Evolutionary conservation across 768 basidiomycete species (phyloP).

Genomic region (Cubamyces sp.): DNA sequence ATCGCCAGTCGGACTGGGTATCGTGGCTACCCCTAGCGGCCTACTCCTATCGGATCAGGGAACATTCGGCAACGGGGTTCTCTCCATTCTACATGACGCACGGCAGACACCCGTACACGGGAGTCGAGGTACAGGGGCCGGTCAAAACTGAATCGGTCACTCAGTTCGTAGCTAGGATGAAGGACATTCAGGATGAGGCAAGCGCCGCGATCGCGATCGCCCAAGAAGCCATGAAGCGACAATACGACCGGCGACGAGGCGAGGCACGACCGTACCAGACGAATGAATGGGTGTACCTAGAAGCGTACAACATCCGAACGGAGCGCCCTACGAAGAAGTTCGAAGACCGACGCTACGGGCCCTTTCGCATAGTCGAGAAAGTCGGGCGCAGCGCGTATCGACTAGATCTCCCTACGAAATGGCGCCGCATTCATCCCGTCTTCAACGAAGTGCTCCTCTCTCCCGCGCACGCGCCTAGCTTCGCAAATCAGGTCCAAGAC

Average conservation of each 20-base stretch:
- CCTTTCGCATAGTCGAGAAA: slow-evolving; percentile 32
- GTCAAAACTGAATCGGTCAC: slow-evolving; percentile 7
- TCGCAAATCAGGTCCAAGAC: too few species aligned
- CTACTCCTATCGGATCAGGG: slow-evolving; percentile 41
- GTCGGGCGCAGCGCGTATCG: slow-evolving; percentile 29
- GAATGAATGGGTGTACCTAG: slow-evolving; percentile 34
- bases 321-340: slow-evolving; percentile 35
- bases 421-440: slow-evolving; percentile 35
- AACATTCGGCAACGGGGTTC: slow-evolving; percentile 32
- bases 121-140: background rate
- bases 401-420: slow-evolving; percentile 28
- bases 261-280: slow-evolving; percentile 10
- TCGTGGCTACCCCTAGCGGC: slow-evolving; percentile 38
- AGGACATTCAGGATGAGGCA: slow-evolving; percentile 7
- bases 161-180: background rate
- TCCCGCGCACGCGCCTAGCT: too few species aligned
- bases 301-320: slow-evolving; percentile 29
- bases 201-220: slow-evolving; percentile 24
- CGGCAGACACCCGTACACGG: slow-evolving; percentile 29
- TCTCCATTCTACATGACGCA: slow-evolving; percentile 40
- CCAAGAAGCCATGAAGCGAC: slow-evolving; percentile 32
- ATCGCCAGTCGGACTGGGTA: slow-evolving; percentile 41
- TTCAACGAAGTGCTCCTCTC: slow-evolving; percentile 26
- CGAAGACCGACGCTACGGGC: slow-evolving; percentile 26
- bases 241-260: slow-evolving; percentile 20